A percentile compares a stretch with the other conserved stretches of the same genome.
phyloP scores from a whole-genome alignment of 2,329 filamentous ascomycete genomes.

The Mycosphaerella arachidis region DNA sequence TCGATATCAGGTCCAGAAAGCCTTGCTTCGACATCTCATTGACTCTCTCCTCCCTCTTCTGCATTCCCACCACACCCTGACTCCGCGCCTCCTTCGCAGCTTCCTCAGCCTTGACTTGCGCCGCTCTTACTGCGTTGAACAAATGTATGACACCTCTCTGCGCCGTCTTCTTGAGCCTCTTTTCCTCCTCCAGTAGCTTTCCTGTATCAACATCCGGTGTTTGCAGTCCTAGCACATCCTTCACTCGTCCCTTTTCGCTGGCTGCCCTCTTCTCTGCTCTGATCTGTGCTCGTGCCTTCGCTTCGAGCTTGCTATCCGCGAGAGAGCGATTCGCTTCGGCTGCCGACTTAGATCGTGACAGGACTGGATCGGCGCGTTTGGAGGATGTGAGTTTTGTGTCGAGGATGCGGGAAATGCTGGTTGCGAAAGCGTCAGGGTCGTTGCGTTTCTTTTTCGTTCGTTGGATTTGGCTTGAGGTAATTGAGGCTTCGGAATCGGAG shows the following conservation, averaged over 20 bases:
- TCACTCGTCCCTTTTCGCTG: conserved; percentile 80
- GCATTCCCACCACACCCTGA: conserved; percentile 72
- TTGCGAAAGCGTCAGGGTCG: conserved; percentile 86
- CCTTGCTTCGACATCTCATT: conserved; percentile 97
- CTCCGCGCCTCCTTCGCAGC: conserved; percentile 66
- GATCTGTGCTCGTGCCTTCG: conserved; percentile 73
- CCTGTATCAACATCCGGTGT: conserved; percentile 48
- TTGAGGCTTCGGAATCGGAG: conserved; percentile 32
- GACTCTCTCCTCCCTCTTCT: conserved; percentile 76
- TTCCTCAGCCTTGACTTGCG: conserved; percentile 82
- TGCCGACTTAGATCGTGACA: conserved; percentile 74
- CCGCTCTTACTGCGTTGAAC: conserved; percentile 90
- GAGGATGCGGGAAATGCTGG: conserved; percentile 88
- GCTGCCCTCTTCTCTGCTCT: conserved; percentile 75
- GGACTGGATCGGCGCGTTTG: conserved; percentile 83
- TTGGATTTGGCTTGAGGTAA: conserved; percentile 24
- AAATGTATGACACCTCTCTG: conserved; percentile 92
- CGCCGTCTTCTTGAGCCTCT: conserved; percentile 76
- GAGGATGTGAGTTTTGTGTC: conserved; percentile 78
- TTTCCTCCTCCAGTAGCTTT: conserved; percentile 64
- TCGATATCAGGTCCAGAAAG: conserved; percentile 82
- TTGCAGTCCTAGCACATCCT: conserved; percentile 70
- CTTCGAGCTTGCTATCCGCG: conserved; percentile 72
- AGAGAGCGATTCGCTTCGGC: conserved; percentile 67
- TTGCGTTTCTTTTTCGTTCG: conserved; percentile 72